Evolutionary conservation across 1,139 yeast species (phyloP).

Genomic region (Magnusiomyces sp.): DNA sequence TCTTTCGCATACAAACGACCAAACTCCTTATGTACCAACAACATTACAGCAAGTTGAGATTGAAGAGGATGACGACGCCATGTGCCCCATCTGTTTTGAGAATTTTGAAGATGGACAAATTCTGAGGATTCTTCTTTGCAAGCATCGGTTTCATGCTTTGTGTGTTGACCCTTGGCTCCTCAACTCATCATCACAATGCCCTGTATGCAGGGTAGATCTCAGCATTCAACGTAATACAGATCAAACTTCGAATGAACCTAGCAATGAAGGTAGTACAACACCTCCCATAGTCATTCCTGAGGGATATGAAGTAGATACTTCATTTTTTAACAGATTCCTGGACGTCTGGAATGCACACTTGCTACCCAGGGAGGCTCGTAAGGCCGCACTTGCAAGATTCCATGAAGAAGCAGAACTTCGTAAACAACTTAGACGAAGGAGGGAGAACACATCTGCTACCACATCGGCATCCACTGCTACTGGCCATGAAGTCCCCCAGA

Average conservation of each 20-base stretch:
- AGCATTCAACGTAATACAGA: constrained; percentile 14
- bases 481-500: not conserved
- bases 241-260: not conserved
- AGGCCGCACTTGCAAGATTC: constrained; percentile 26
- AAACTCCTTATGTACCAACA: not conserved
- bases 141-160: constrained; percentile 71
- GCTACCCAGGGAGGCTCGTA: constrained; percentile 29
- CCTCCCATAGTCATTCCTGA: constrained; percentile 18
- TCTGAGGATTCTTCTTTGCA: constrained; percentile 62
- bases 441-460: not conserved
- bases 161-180: constrained; percentile 82
- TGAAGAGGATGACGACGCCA: constrained; percentile 46
- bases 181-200: constrained; percentile 69
- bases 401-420: constrained; percentile 28
- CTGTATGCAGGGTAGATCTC: constrained; percentile 66
- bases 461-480: not conserved
- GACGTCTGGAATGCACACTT: constrained; percentile 32
- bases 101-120: constrained; percentile 46
- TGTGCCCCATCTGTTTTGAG: constrained; percentile 77
- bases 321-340: constrained; percentile 26
- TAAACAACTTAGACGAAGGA: constrained; percentile 17
- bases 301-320: constrained; percentile 24
- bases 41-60: constrained; percentile 9
- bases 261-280: not conserved
- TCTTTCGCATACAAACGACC: not conserved